Evolutionary conservation across 106 monocot genomes (phyloP).

Genomic region (Dioscorea dumetorum): DNA sequence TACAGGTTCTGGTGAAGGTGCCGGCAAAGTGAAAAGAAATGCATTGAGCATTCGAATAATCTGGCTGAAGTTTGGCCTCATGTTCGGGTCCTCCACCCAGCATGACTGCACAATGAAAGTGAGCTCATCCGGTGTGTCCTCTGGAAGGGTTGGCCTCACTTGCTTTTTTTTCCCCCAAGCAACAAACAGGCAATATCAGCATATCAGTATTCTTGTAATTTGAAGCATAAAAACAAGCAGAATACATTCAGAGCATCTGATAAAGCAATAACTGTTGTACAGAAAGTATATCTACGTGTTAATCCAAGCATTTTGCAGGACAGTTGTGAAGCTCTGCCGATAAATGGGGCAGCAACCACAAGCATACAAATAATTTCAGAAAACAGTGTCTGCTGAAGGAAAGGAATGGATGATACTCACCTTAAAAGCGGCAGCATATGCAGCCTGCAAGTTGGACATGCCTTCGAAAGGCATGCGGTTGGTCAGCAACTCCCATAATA

Average conservation of each 20-base stretch:
- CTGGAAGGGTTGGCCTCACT: conserved; percentile 57
- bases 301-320: no score
- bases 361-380: no score
- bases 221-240: no score
- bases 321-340: no score
- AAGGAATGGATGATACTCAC: conserved; percentile 17
- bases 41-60: conserved; percentile 72
- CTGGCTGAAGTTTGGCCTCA: conserved; percentile 79
- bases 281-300: no score
- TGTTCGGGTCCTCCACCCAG: conserved; percentile 81
- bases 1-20: conserved; percentile 29
- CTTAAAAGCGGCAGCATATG: conserved; percentile 99
- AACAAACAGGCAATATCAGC: background rate
- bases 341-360: no score
- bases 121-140: conserved; percentile 64
- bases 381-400: no score
- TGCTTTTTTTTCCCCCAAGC: conserved; percentile 31
- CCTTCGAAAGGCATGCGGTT: conserved; percentile 99
- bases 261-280: no score
- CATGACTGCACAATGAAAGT: conserved; percentile 82
- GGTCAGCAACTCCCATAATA: conserved; percentile 90
- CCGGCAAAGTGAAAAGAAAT: conserved; percentile 56
- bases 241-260: no score
- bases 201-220: no score
- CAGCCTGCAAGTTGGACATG: conserved; percentile 99